Evolutionary conservation across 192 early-diverging fungal genomes (phyloP), one percentile per base, ranked within the genome.

Genomic region (Kappamyces sp.): DNA sequence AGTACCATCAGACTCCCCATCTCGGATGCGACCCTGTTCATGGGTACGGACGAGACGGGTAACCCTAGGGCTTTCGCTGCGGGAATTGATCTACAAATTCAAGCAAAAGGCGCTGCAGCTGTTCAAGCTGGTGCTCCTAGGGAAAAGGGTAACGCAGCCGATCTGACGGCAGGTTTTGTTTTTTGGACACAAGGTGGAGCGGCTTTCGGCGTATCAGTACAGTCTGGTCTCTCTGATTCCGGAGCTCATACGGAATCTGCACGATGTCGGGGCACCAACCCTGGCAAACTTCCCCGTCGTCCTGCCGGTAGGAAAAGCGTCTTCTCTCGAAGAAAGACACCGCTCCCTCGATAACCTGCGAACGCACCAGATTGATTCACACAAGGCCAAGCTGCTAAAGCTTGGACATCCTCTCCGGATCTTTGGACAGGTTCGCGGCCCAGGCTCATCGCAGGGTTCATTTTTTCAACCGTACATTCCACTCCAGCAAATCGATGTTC

Each of bases 401-500:
- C 13, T 59, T 32, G 57, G 57, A 59, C 57, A 59, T 32, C 57
- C 57, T n/a, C 39, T 59, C 6, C 46, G 36, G 53, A 55, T 52
- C 8, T 40, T 60, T 12, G 57, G 43, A 33, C 9, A 55, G 32
- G 59, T 41, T 52, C 42, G 12, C 13, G 34, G 9, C 8, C 5
- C 38, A 43, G 41, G 39, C 31, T 36, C 3, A 35, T 31, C 6
- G 5, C 44, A 88, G 82, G 87, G 85, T 1, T 80, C 75, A 0
- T 89, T 90, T 51, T 90, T 88, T 59, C 89, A 89, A 51, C 89
- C 89, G 8, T 90, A 90, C 62, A 74, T 90, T 51, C 89, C 89
- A 9, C 65, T 90, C 5, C 89, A 90, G 57, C 89, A 90, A 65
- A 87, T 90, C 44, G 86, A 90, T 50, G 85, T 90, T 15, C 50